Evolutionary conservation across 2,329 filamentous ascomycete species (phyloP), one percentile per base, ranked within the genome.

Genomic region (Dactylellina drechsleri): DNA sequence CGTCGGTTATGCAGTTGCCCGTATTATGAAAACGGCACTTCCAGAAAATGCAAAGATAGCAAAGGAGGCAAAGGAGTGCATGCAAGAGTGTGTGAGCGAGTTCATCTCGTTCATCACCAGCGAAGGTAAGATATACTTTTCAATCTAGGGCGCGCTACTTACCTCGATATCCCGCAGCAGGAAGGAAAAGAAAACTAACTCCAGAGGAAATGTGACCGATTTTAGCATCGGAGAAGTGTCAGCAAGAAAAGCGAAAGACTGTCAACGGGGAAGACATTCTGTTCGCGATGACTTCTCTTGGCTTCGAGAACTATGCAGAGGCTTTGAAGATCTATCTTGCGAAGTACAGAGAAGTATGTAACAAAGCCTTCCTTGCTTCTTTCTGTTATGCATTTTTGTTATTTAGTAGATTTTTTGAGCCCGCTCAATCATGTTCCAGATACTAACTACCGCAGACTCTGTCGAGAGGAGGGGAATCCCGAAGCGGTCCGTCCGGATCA

Each of bases 41-140:
- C 95, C 95, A 60, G 95, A 99, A 78, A 99, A 99, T 81, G 95
- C 95, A 79, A 99, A 99, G 84, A 99, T 99, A 76, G 93, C 93
- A 74, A 99, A 99, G 82, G 95, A 99, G 82, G 95, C 95, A 66
- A 99, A 99, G 83, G 95, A 99, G 82, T 99, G 95, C 84, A 98
- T 99, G 95, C 95, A 99, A 83, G 95, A 99, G 83, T 99, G 95
- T 81, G 95, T 99, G 72, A 97, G 93, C 89, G 95, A 99, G 84
- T 99, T 99, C 83, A 99, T 99, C 85, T 97, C 92, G 5, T 99
- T 99, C 86, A 98, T 99, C 82, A 99, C 95, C 41, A 98, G 94
- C 83, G 95, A 99, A 87, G 95, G 95, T 97, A 83, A 81, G 64
- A 91, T 85, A 41, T 18, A 60, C 16, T 41, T 54, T 56, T 61